Conservation (phyloP, 768 basidiomycete genomes). For the Boletellus sp. region DNA sequence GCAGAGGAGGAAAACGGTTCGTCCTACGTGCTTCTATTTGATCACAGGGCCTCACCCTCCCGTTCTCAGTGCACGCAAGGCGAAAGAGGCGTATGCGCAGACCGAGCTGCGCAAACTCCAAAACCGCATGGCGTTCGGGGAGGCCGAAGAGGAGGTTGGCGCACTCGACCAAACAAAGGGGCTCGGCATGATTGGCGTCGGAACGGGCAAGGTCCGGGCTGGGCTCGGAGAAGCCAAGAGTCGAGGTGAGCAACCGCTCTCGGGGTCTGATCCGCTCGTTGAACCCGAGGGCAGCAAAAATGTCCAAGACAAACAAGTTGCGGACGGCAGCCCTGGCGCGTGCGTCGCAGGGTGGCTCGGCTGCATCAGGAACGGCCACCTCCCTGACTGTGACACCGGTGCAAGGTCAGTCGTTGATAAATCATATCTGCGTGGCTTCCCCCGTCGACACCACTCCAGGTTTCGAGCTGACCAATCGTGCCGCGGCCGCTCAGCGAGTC, state of each 20-base stretch:
- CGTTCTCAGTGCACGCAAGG: conserved; percentile 76
- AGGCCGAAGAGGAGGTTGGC: conserved; percentile 93
- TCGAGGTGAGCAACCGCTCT: conserved; percentile 58
- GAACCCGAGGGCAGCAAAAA: conserved; percentile 61
- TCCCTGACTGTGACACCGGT: conserved; percentile 93
- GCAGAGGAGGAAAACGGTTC: conserved; percentile 91
- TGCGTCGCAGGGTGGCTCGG: conserved; percentile 55
- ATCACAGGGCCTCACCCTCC: not conserved
- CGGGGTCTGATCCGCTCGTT: not conserved
- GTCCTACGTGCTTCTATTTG: conserved; percentile 16
- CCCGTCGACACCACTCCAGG: conserved; percentile 38
- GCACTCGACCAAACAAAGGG: conserved; percentile 98
- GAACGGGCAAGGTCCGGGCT: conserved; percentile 87
- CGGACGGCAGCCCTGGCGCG: conserved; percentile 81
- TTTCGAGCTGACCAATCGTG: conserved; percentile 91
- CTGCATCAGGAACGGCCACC: conserved; percentile 79
- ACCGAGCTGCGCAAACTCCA: conserved; percentile 96
- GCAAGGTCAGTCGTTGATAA: conserved; percentile 62
- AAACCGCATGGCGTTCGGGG: conserved; percentile 94
- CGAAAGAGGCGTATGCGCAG: conserved; percentile 97
- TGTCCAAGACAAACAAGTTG: conserved; percentile 92
- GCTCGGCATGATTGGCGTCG: conserved; percentile 90
- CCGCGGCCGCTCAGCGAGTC: conserved; percentile 79
- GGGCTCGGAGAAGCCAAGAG: conserved; percentile 85
- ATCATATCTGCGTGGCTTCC: not conserved